Evolutionary conservation across 805 yeast species (phyloP).

Genomic region (Myxozyma kluyveri): DNA sequence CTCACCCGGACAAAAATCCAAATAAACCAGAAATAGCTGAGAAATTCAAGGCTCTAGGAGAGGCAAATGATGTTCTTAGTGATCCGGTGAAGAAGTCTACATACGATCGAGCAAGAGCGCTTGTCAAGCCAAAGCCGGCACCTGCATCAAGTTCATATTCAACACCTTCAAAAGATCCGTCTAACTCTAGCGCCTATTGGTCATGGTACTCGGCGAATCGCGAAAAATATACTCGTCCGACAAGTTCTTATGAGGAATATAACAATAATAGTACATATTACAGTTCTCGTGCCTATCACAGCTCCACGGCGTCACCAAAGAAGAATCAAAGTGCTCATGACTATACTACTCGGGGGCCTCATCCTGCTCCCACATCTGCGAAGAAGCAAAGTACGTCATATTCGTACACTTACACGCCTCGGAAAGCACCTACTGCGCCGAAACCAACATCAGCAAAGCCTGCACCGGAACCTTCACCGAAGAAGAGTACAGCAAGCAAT

Average conservation of each 20-base stretch:
- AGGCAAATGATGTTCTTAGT: slow-evolving; percentile 39
- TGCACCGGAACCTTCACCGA: not conserved
- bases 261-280: too few species aligned
- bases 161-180: not conserved
- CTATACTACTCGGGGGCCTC: not conserved
- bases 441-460: too few species aligned
- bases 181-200: not conserved
- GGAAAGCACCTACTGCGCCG: too few species aligned
- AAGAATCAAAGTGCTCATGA: slow-evolving; percentile 2
- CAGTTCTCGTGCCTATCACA: too few species aligned
- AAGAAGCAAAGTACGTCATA: too few species aligned
- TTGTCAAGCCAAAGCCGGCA: not conserved
- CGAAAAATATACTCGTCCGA: not conserved
- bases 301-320: not conserved
- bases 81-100: slow-evolving; percentile 34
- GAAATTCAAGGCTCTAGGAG: slow-evolving; percentile 37
- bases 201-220: not conserved
- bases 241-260: too few species aligned
- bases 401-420: too few species aligned
- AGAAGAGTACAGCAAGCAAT: not conserved
- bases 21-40: slow-evolving; percentile 33
- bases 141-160: not conserved
- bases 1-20: slow-evolving; percentile 49
- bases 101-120: slow-evolving; percentile 34
- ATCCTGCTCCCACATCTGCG: not conserved